Conservation (phyloP, 331 rosid genomes). For the Spiraea crenata region DNA sequence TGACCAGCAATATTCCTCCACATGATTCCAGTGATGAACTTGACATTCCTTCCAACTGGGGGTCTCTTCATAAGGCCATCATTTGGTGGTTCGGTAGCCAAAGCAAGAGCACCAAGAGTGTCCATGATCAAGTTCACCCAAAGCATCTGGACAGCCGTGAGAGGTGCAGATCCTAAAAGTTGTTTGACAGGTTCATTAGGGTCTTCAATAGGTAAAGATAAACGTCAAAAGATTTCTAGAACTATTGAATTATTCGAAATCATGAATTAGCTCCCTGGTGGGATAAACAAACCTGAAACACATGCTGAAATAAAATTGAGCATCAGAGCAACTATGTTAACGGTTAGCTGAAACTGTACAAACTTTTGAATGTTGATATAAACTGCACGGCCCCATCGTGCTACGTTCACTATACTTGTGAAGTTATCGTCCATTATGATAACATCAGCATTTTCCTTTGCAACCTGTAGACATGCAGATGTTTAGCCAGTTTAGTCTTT, state of each 20-base stretch:
- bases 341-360: conserved; percentile 92
- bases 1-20: conserved; percentile 92
- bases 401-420: conserved; percentile 72
- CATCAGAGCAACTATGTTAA: conserved; percentile 88
- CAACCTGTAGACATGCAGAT: conserved; percentile 53
- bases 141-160: conserved; percentile 94
- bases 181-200: conserved; percentile 3
- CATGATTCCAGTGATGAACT: conserved; percentile 67
- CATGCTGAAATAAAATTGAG: conserved; percentile 86
- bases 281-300: conserved; percentile 43
- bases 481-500: neutral
- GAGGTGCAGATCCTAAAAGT: conserved; percentile 76
- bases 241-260: neutral
- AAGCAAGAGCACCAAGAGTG: conserved; percentile 87
- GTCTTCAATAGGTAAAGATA: neutral
- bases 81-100: conserved; percentile 90
- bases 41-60: conserved; percentile 64
- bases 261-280: neutral
- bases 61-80: conserved; percentile 78
- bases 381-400: conserved; percentile 88
- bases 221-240: neutral
- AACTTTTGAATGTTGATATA: conserved; percentile 88
- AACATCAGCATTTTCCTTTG: conserved; percentile 92
- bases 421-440: conserved; percentile 90
- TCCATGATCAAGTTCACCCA: conserved; percentile 99